A percentile compares a stretch with the other conserved stretches of the same genome.
phyloP scores from a whole-genome alignment of 768 basidiomycete species.

The Trametes cubensis region DNA sequence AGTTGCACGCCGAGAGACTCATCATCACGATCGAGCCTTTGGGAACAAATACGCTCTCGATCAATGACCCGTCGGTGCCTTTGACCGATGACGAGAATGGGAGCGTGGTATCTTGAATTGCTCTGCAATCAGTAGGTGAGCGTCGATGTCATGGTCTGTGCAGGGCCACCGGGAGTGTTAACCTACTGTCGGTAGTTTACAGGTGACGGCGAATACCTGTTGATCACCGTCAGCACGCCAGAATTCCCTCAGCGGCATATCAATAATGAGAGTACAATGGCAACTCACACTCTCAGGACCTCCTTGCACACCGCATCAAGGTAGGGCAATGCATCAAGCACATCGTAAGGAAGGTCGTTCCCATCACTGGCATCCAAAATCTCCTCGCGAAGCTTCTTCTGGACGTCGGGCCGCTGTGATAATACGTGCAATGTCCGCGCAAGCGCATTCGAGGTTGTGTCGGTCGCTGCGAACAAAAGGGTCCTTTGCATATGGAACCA shows the following conservation, averaged over 20 bases:
- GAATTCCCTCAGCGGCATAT: no score
- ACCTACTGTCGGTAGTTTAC: constrained; percentile 30
- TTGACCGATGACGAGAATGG: constrained; percentile 53
- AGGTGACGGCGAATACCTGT: constrained; percentile 48
- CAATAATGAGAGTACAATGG: no score
- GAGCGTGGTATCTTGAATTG: constrained; percentile 55
- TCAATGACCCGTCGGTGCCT: constrained; percentile 42
- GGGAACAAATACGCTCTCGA: constrained; percentile 45
- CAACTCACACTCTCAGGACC: constrained; percentile 4
- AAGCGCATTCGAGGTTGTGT: constrained; percentile 7
- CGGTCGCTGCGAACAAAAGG: constrained; percentile 5
- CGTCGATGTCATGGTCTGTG: neutral
- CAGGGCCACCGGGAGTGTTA: no score
- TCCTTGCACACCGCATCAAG: constrained; percentile 11
- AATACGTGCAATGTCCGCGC: constrained; percentile 6
- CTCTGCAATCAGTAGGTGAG: constrained; percentile 27
- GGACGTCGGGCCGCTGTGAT: constrained; percentile 1
- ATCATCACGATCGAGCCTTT: constrained; percentile 49
- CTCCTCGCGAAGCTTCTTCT: neutral
- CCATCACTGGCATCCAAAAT: neutral
- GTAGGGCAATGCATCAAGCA: neutral
- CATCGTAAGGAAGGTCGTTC: neutral
- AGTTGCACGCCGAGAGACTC: constrained; percentile 50
- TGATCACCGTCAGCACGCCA: neutral
- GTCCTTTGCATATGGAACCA: neutral